A percentile compares a stretch with the other conserved stretches of the same genome.
Evolutionary conservation across 1,139 yeast genomes (phyloP).

Genomic region (Pichia sp.): DNA sequence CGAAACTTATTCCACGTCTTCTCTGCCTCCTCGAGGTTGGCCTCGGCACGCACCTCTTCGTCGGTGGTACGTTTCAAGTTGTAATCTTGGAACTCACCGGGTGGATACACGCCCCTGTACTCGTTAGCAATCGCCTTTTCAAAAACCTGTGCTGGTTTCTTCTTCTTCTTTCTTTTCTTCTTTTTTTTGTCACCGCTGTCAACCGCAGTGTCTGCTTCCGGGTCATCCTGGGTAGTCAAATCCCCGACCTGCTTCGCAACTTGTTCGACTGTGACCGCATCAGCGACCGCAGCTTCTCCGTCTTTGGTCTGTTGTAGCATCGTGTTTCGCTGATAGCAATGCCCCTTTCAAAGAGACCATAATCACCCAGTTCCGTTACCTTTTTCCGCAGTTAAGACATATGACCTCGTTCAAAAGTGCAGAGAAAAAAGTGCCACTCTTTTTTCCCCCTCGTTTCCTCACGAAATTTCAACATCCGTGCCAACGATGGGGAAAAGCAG

Average conservation of each 20-base stretch:
- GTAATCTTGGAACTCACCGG: slow-evolving; percentile 80
- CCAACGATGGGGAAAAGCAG: not conserved
- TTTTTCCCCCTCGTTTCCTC: not conserved
- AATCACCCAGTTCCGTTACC: not conserved
- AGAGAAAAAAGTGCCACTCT: not conserved
- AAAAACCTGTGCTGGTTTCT: slow-evolving; percentile 34
- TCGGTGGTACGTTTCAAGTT: slow-evolving; percentile 75
- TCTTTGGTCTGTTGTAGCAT: slow-evolving; percentile 4
- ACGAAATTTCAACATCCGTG: not conserved
- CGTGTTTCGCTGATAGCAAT: not conserved
- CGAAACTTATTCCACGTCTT: slow-evolving; percentile 82
- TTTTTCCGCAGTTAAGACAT: not conserved
- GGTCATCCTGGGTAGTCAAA: slow-evolving; percentile 12
- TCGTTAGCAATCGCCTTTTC: slow-evolving; percentile 45
- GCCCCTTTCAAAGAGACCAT: not conserved
- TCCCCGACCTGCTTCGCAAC: slow-evolving; percentile 10
- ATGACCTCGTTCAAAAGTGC: not conserved
- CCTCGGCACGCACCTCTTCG: slow-evolving; percentile 80
- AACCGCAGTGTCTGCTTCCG: slow-evolving; percentile 36
- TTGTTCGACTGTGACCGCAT: slow-evolving; percentile 12
- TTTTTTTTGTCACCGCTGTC: slow-evolving; percentile 44
- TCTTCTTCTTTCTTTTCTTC: slow-evolving; percentile 46
- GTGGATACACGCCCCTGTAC: slow-evolving; percentile 75
- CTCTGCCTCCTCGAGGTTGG: slow-evolving; percentile 49
- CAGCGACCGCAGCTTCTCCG: not conserved